Conservation (phyloP, 257 asterid genomes). For the Solanum rostratum region DNA sequence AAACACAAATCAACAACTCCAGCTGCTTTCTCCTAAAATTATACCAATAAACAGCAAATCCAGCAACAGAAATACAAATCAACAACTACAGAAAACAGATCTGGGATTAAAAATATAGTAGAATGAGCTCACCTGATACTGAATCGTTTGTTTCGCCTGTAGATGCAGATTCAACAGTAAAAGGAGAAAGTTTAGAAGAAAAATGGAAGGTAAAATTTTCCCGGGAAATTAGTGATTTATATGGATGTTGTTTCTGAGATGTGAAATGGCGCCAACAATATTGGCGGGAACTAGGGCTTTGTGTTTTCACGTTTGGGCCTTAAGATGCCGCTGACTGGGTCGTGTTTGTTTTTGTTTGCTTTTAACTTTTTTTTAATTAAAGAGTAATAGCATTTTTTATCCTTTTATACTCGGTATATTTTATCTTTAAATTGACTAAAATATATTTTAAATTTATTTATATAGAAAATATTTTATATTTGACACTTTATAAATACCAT, state of each 20-base stretch:
- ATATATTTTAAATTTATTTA: neutral
- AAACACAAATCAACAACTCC: neutral
- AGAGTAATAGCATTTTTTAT: no score
- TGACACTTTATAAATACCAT: neutral
- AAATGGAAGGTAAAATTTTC: neutral
- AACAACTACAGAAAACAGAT: neutral
- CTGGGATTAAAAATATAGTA: neutral
- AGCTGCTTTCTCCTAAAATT: neutral
- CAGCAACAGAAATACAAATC: neutral
- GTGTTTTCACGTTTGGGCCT: neutral
- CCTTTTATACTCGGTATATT: neutral
- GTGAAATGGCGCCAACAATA: constrained; percentile 26
- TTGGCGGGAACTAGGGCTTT: constrained; percentile 50
- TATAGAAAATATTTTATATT: neutral
- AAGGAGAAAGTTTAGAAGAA: neutral
- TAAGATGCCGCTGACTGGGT: neutral
- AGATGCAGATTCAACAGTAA: neutral
- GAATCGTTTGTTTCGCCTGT: neutral
- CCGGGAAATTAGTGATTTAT: neutral
- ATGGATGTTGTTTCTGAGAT: neutral
- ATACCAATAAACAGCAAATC: neutral
- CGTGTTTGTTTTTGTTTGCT: neutral
- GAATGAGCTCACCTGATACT: neutral
- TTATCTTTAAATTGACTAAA: neutral
- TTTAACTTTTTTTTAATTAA: no score